phyloP scores from a whole-genome alignment of 139 green algal genomes.

The Coelastrella sp. region DNA sequence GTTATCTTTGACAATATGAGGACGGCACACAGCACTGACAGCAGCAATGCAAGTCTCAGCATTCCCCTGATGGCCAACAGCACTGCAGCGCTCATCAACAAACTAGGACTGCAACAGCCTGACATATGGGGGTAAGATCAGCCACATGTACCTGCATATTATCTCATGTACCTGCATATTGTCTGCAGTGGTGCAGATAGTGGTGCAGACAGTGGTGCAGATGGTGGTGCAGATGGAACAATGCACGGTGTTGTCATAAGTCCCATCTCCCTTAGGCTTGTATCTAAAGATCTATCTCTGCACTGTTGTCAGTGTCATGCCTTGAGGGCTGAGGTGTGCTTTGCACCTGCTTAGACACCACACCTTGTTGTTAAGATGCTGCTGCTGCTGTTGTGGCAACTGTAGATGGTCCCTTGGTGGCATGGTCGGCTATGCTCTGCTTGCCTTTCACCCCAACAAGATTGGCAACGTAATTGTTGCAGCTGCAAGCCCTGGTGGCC shows the following conservation, averaged over 20 bases:
- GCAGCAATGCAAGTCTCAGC: background rate
- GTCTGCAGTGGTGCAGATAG: background rate
- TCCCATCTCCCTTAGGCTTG: no score
- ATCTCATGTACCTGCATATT: background rate
- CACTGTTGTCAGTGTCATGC: background rate
- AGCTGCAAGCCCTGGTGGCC: slow-evolving; percentile 6
- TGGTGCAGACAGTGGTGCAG: background rate
- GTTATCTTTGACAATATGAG: slow-evolving; percentile 42
- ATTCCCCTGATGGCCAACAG: slow-evolving; percentile 30
- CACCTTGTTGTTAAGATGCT: background rate
- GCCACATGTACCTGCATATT: background rate
- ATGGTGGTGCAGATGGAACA: background rate
- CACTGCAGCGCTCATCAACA: slow-evolving; percentile 16
- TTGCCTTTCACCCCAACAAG: slow-evolving; percentile 15
- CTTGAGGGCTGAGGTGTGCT: background rate
- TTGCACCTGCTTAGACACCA: no score
- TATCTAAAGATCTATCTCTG: no score
- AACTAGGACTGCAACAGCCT: background rate
- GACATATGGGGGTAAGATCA: slow-evolving; percentile 17
- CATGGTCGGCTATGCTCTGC: background rate
- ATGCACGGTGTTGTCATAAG: background rate
- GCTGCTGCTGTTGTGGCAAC: background rate
- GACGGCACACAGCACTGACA: slow-evolving; percentile 27
- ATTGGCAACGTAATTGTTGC: slow-evolving; percentile 29
- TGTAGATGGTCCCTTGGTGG: background rate